Evolutionary conservation across 305 asterid species (phyloP).

Genomic region (Andrographis paniculata): DNA sequence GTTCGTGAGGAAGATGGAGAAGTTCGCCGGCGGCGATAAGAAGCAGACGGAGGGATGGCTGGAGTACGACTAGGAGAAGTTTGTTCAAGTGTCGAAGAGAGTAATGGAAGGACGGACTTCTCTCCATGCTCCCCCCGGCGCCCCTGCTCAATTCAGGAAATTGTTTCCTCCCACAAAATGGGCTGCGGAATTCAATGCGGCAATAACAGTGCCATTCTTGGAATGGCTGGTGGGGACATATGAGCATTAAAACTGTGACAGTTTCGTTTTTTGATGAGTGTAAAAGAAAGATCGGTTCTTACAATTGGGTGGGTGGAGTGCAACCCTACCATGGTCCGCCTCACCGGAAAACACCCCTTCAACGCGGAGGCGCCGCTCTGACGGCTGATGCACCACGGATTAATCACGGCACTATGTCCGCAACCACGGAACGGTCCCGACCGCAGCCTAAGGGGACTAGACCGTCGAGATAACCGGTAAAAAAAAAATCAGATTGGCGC

Average conservation of each 20-base stretch:
- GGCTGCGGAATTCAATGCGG: conserved; percentile 91
- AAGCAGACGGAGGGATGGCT: conserved; percentile 40
- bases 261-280: too few relatives aligned
- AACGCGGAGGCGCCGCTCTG: conserved; percentile 82
- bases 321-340: conserved; percentile 65
- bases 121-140: conserved; percentile 95
- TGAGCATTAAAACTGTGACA: too few relatives aligned
- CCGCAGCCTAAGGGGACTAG: conserved; percentile 61
- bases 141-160: conserved; percentile 91
- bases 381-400: conserved; percentile 85
- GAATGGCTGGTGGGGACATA: conserved; percentile 98
- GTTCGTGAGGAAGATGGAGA: conserved; percentile 84
- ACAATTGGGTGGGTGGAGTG: conserved; percentile 92
- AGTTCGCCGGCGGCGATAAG: conserved; percentile 29
- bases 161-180: conserved; percentile 86
- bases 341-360: conserved; percentile 95
- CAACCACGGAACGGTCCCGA: conserved; percentile 87
- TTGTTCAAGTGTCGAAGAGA: conserved; percentile 62
- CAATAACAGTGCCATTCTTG: conserved; percentile 84
- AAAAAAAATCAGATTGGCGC: too few relatives aligned
- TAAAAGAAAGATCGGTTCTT: too few relatives aligned
- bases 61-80: conserved; percentile 74
- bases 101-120: conserved; percentile 76
- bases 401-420: conserved; percentile 97
- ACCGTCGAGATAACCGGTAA: conserved; percentile 70